Conservation (phyloP, 768 basidiomycete genomes). For the Leccinum truebloodii region DNA sequence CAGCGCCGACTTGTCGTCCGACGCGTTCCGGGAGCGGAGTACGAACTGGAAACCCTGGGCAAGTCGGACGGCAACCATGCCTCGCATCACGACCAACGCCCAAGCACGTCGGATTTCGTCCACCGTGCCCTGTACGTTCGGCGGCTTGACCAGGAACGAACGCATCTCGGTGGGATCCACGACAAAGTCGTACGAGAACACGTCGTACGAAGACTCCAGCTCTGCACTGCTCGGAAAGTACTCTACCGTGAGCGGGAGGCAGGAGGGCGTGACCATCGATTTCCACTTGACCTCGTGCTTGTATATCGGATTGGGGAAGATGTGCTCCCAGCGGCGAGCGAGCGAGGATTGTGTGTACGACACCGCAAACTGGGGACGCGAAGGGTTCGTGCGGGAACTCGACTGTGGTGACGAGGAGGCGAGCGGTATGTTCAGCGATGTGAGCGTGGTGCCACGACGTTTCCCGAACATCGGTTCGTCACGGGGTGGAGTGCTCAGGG, state of each 20-base stretch:
- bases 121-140: conserved; percentile 43
- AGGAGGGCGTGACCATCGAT: conserved; percentile 79
- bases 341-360: conserved; percentile 68
- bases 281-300: conserved; percentile 94
- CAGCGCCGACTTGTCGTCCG: conserved; percentile 38
- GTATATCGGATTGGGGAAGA: conserved; percentile 68
- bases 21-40: conserved; percentile 44
- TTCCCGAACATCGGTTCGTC: conserved; percentile 56
- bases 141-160: conserved; percentile 81
- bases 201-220: conserved; percentile 73
- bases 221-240: conserved; percentile 79
- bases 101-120: conserved; percentile 68
- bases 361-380: conserved; percentile 56
- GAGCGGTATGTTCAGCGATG: conserved; percentile 40
- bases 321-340: conserved; percentile 90
- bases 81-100: conserved; percentile 83
- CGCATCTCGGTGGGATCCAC: conserved; percentile 82
- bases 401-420: conserved; percentile 48
- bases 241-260: conserved; percentile 89
- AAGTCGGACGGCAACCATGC: conserved; percentile 90
- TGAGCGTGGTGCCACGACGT: conserved; percentile 52
- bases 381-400: conserved; percentile 60
- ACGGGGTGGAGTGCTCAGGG: conserved; percentile 67
- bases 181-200: conserved; percentile 87
- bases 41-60: conserved; percentile 96